Evolutionary conservation across 2,329 filamentous ascomycete species (phyloP), one percentile per base, ranked within the genome.

Genomic region (Alternaria brassicicola): DNA sequence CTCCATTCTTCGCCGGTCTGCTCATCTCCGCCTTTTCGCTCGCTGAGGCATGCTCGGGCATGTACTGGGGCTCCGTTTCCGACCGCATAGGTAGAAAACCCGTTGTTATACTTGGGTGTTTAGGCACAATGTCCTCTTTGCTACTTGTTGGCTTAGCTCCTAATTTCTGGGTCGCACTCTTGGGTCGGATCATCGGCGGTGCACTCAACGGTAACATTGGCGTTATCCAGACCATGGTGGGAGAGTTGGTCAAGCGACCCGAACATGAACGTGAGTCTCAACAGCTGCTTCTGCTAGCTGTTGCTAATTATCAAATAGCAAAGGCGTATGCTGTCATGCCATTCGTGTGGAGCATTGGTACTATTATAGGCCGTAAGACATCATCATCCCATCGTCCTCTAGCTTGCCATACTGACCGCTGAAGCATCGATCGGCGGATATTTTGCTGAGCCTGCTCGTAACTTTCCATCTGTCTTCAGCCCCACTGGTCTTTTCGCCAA

Each of bases 1-100:
- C 93, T 47, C 94, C 93, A 2, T 94, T 97, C 81, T 96, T 95
- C 75, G 90, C 93, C 38, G 94, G 93, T 50, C 62, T 79, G 65
- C 89, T 97, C 78, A 95, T 97, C 73, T 94, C 92, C n/a, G 89
- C 92, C 68, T 97, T 97, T 76, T 89, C 92, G 33, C 85, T 97
- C 57, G 89, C 92, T 49, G 94, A 98, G 81, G 89, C 91, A 72
- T 76, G 90, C 69, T 94, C 92, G 73, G 92, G 92, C 72, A 92
- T 97, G 88, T 75, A 73, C 53, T 79, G 77, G 77, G 77, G 77
- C 42, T 67, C 69, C 19, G 65, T 79, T 12, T 76, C 72, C 7
- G 78, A 79, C 57, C 70, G 76, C 28, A 67, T 79, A 54, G 78
- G 78, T 52, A 70, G 78, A 15, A 78, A 78, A 61, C 76, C 77